These are phyloP conservation scores for Fusarium albidum DNA, from an alignment of 2,329 filamentous ascomycete genomes.

Conservation along the genomic window DNA sequence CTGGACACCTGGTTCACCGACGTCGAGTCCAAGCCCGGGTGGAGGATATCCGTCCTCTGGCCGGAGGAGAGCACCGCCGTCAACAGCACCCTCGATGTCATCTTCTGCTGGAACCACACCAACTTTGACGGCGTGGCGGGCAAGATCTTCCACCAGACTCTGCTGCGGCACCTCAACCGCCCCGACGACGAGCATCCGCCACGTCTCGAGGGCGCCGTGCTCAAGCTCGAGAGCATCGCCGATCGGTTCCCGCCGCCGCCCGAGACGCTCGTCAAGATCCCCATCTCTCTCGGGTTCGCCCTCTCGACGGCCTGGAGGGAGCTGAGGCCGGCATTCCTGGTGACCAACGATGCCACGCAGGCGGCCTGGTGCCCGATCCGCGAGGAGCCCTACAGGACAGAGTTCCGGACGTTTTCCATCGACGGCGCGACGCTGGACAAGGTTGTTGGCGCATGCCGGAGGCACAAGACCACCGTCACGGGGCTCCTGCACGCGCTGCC, in stretches of 20 bases:
- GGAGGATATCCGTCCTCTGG: constrained; percentile 36
- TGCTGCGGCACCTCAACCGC: constrained; percentile 40
- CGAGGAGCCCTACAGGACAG: constrained; percentile 28
- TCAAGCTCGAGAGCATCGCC: constrained; percentile 14
- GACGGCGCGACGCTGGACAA: constrained; percentile 20
- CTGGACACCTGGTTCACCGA: constrained; percentile 32
- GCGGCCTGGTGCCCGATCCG: constrained; percentile 39
- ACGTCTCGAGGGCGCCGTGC: constrained; percentile 2
- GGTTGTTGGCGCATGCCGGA: constrained; percentile 37
- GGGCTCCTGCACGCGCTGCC: constrained; percentile 39
- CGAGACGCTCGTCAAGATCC: constrained; percentile 34
- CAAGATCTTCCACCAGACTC: constrained; percentile 43
- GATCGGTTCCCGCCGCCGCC: constrained; percentile 34
- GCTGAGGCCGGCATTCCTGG: constrained; percentile 23
- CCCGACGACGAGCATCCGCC: not conserved
- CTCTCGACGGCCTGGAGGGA: constrained; percentile 30
- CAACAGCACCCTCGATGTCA: constrained; percentile 34
- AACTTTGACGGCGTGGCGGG: constrained; percentile 41
- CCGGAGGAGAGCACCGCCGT: not conserved
- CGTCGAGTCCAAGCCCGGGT: constrained; percentile 36
- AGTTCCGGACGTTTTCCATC: constrained; percentile 30
- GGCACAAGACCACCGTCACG: constrained; percentile 41
- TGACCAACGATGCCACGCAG: constrained; percentile 13
- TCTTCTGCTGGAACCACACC: constrained; percentile 42
- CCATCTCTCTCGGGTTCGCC: constrained; percentile 27